Base-by-base conservation (phyloP, 371 early-diverging fungal species). In the Fennellomyces sp. region DNA sequence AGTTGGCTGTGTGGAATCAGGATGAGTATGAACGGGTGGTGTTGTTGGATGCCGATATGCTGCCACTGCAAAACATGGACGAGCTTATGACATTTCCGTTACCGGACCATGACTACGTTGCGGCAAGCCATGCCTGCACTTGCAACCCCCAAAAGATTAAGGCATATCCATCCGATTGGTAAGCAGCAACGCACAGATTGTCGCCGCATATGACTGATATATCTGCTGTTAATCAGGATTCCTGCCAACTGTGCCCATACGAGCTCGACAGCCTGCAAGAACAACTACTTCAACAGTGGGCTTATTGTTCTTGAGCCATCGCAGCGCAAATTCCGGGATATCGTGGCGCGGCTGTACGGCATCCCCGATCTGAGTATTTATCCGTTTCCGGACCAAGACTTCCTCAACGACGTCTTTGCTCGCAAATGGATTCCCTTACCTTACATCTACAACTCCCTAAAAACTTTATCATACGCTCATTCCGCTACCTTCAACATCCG, bases 1-100 rank as follows among this genome's bases (percentile, higher is more conserved):
- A 95, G 73, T 68, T 96, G 29, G 89, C 92, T 60, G 86, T 88
- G 30, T 95, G 91, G 84, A 76, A 85, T 25, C 79, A 88, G 30
- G 75, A 83, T 28, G 54, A 61, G 17, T 89, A 78, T 60, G 79
- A 81, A 23, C 78, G 83, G 33, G 78, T 94, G 23, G 86, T 88
- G 31, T 91, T 93, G 53, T 53, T 97, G 54, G 97, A 95, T 65
- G 91, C 95, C 0, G 97, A 95, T 66, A 88, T 90, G 54, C 75
- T 97, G 2, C 88, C 91, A 11, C 70, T 88, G 35, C 70, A 82
- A 62, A 86, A 91, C 53, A 84, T 95, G 58, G 95, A 94, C 57
- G 87, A 88, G 19, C 59, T 97, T 13, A 65, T 81, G 69, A 62
- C 68, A 8, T 33, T 75, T 39, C 27, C 38, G 5, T 33, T 72